phyloP scores from a whole-genome alignment of 257 asterid species.

The Gynochthodes officinalis region DNA sequence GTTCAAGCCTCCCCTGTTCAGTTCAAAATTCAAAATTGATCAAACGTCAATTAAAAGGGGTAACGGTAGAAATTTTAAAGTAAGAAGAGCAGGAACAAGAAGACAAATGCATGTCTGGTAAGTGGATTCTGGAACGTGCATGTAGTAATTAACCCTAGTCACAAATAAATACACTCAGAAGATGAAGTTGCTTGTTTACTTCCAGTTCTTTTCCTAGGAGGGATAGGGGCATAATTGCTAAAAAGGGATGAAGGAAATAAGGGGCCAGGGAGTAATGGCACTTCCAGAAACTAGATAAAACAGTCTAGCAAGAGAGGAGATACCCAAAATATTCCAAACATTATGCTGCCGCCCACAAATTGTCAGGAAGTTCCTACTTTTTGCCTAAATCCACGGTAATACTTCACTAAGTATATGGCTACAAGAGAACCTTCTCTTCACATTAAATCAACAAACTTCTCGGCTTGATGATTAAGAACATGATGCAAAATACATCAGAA shows the following conservation, averaged over 20 bases:
- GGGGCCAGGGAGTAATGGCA: background rate
- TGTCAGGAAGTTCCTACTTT: background rate
- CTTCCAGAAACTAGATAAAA: background rate
- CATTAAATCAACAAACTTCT: background rate
- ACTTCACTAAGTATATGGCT: background rate
- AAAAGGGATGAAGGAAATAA: background rate
- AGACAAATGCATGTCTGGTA: background rate
- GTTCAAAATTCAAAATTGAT: slow-evolving; percentile 2
- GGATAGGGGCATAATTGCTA: background rate
- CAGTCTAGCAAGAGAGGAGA: background rate
- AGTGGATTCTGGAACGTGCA: background rate
- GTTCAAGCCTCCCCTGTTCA: slow-evolving; percentile 88
- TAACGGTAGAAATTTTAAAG: too few species aligned
- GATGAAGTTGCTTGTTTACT: background rate
- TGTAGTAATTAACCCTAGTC: background rate
- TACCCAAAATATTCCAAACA: background rate
- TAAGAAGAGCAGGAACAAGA: too few species aligned
- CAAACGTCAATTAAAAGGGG: background rate
- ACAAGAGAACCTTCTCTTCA: background rate
- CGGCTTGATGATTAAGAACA: background rate
- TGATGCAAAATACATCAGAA: background rate
- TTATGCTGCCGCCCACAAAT: background rate
- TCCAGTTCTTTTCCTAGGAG: background rate
- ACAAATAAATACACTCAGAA: background rate
- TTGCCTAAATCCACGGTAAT: background rate